These are phyloP conservation scores for Fragaria nilgerrensis DNA, from an alignment of 306 rosid genomes.

Conservation along the genomic window DNA sequence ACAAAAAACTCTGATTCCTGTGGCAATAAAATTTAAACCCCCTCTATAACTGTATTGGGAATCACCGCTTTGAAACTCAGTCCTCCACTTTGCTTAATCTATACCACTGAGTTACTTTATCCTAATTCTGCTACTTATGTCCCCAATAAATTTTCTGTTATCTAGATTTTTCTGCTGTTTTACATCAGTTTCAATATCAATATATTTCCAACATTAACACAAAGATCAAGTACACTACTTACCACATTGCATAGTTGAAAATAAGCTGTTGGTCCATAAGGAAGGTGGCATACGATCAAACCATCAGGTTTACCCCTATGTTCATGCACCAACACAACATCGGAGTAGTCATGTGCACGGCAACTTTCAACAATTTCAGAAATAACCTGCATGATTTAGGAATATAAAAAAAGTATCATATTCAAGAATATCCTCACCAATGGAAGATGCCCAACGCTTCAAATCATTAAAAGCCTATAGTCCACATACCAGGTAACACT, in stretches of 20 bases:
- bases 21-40: background rate
- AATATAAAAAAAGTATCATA: background rate
- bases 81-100: background rate
- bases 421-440: background rate
- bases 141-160: background rate
- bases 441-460: background rate
- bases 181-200: constrained; percentile 1
- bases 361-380: constrained; percentile 86
- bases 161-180: background rate
- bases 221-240: constrained; percentile 31
- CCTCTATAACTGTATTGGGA: background rate
- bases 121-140: background rate
- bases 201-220: background rate
- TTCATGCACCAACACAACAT: constrained; percentile 86
- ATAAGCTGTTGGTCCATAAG: constrained; percentile 95
- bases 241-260: constrained; percentile 87
- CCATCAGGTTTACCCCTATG: constrained; percentile 98
- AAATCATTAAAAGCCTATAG: background rate
- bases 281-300: constrained; percentile 74
- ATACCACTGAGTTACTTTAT: background rate
- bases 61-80: background rate
- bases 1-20: too few species aligned
- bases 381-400: constrained; percentile 56
- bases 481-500: background rate
- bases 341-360: constrained; percentile 80